Percentiles rank a stretch among this genome's conserved stretches.
Conservation (phyloP, 805 yeast genomes). For the Kuraishia cidri region DNA sequence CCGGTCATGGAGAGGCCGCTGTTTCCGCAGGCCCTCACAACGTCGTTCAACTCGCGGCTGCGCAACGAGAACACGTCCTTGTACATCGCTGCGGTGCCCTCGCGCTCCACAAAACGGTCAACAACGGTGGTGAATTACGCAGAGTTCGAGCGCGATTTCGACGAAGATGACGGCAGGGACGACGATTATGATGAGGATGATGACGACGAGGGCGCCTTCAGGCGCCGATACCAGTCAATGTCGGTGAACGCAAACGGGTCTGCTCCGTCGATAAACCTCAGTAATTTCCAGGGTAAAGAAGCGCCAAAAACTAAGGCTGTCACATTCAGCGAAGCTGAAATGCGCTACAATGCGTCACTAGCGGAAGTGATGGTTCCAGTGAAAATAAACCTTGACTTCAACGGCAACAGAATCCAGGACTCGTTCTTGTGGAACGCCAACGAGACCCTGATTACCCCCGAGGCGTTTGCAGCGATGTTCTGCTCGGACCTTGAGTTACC, state of each 20-base stretch:
- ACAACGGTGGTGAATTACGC: constrained; percentile 75
- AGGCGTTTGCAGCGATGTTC: constrained; percentile 63
- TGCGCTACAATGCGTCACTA: constrained; percentile 21
- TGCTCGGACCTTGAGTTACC: constrained; percentile 83
- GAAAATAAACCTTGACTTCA: constrained; percentile 51
- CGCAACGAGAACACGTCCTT: constrained; percentile 69
- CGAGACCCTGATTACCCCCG: constrained; percentile 62
- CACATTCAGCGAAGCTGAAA: constrained; percentile 21
- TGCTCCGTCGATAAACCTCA: constrained; percentile 4
- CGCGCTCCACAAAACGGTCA: constrained; percentile 67
- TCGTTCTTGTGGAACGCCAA: constrained; percentile 68
- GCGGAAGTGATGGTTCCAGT: constrained; percentile 55
- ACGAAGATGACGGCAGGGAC: constrained; percentile 12
- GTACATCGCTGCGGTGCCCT: constrained; percentile 63
- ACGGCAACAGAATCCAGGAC: constrained; percentile 47
- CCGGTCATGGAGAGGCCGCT: constrained; percentile 16
- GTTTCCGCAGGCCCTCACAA: constrained; percentile 72
- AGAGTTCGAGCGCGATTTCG: constrained; percentile 58
- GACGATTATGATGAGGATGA: constrained; percentile 32
- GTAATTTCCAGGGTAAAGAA: constrained; percentile 25
- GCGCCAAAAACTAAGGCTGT: constrained; percentile 29
- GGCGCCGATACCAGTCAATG: constrained; percentile 8
- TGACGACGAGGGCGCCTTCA: constrained; percentile 22
- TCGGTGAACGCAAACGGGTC: constrained; percentile 5
- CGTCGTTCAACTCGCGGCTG: constrained; percentile 66